These are phyloP conservation scores for Bretschneidera sinensis DNA, from an alignment of 345 rosid species.

Conservation along the genomic window DNA sequence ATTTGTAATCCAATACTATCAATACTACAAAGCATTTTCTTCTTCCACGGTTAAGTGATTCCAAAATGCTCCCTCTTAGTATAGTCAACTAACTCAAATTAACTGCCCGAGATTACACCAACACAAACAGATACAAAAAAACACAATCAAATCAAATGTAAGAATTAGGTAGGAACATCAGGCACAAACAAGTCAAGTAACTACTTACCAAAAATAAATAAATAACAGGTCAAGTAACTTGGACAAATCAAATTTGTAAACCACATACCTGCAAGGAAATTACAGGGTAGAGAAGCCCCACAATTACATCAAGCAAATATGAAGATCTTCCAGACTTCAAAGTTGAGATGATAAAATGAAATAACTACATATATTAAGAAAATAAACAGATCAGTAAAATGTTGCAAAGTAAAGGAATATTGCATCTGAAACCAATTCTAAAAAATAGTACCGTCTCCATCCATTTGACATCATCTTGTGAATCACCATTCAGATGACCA, in stretches of 20 bases:
- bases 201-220: too few relatives aligned
- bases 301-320: slow-evolving; percentile 73
- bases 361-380: slow-evolving; percentile 45
- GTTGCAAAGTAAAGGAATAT: slow-evolving; percentile 7
- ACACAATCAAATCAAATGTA: too few relatives aligned
- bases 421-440: slow-evolving; percentile 2
- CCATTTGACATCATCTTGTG: slow-evolving; percentile 87
- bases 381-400: slow-evolving; percentile 8
- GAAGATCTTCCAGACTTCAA: slow-evolving; percentile 96
- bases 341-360: slow-evolving; percentile 80
- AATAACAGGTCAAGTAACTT: too few relatives aligned
- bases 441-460: slow-evolving; percentile 83
- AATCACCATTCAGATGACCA: slow-evolving; percentile 48
- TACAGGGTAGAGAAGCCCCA: slow-evolving; percentile 74
- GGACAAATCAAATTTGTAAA: background rate
- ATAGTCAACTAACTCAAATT: too few relatives aligned
- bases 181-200: too few relatives aligned
- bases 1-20: background rate
- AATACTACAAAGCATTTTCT: background rate
- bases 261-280: slow-evolving; percentile 84
- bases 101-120: too few relatives aligned
- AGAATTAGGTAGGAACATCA: too few relatives aligned
- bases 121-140: too few relatives aligned
- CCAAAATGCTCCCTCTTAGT: background rate
- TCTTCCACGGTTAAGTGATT: background rate